These are phyloP conservation scores for Ilyonectria robusta DNA, from an alignment of 2,329 filamentous ascomycete genomes.

Conservation along the genomic window DNA sequence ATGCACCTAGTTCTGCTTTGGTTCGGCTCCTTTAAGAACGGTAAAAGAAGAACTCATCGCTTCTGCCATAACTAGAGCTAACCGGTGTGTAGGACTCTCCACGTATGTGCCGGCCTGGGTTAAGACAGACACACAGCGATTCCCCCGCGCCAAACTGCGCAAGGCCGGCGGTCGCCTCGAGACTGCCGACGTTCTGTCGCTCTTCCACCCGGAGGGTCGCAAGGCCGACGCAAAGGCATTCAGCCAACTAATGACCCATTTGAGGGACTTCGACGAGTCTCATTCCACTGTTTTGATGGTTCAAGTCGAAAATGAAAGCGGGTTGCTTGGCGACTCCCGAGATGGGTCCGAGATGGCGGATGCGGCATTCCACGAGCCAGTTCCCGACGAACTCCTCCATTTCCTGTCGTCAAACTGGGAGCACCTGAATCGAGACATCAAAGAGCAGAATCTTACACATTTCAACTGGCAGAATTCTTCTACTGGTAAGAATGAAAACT, in stretches of 20 bases:
- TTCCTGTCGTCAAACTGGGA: conserved; percentile 25
- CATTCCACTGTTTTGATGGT: conserved; percentile 64
- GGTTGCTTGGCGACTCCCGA: conserved; percentile 63
- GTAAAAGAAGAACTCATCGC: conserved; percentile 27
- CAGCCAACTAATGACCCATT: conserved; percentile 46
- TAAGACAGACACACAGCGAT: conserved; percentile 44
- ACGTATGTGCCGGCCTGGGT: conserved; percentile 48
- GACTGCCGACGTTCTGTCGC: conserved; percentile 48
- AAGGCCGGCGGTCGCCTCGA: conserved; percentile 44
- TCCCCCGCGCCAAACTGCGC: conserved; percentile 47
- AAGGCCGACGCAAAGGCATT: conserved; percentile 46
- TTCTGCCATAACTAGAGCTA: background rate
- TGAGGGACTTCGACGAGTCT: conserved; percentile 57
- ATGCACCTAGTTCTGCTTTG: conserved; percentile 49
- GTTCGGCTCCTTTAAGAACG: conserved; percentile 52
- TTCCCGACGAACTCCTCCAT: conserved; percentile 23
- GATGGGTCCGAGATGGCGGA: conserved; percentile 58
- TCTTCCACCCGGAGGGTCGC: conserved; percentile 29
- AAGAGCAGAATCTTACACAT: background rate
- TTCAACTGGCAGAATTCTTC: background rate
- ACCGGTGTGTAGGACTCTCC: conserved; percentile 39
- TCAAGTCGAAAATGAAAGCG: conserved; percentile 66
- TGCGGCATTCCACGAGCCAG: conserved; percentile 29
- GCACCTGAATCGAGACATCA: conserved; percentile 19
- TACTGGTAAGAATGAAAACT: background rate